Conservation (phyloP, 2,329 filamentous ascomycete species). For the Venturia carpophila region DNA sequence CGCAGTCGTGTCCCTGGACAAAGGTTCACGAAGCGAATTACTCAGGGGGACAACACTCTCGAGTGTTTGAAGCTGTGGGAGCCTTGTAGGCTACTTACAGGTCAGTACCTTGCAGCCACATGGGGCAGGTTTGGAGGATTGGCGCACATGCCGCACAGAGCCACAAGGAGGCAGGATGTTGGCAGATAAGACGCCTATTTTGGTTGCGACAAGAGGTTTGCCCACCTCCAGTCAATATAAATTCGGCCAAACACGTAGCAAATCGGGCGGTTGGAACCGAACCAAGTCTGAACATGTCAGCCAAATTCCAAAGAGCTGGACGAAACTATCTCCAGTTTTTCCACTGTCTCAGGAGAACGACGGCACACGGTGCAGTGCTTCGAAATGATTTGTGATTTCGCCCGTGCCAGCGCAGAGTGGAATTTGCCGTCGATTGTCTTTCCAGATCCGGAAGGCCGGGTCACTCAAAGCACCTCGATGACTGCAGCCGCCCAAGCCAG, state of each 20-base stretch:
- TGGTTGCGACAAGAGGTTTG: constrained; percentile 3
- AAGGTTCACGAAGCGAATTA: not conserved
- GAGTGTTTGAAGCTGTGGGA: constrained; percentile 1
- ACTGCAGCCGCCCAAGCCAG: not conserved
- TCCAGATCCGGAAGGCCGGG: not conserved
- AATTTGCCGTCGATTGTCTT: not conserved
- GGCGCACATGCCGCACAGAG: constrained; percentile 6
- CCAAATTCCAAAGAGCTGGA: not conserved
- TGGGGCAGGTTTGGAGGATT: not conserved
- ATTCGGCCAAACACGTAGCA: not conserved
- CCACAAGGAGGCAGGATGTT: not conserved
- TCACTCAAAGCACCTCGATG: not conserved
- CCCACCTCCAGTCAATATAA: constrained; percentile 7
- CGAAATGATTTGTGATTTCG: not conserved
- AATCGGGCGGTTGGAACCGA: not conserved
- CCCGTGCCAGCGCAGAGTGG: not conserved
- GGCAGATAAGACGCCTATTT: constrained; percentile 5
- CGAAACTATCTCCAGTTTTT: not conserved
- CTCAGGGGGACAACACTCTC: not conserved
- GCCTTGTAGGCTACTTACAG: not conserved
- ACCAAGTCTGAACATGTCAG: not conserved
- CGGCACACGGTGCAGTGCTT: not conserved
- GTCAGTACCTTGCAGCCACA: not conserved
- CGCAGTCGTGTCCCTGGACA: not conserved
- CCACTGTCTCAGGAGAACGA: not conserved